Evolutionary conservation across 108 stramenopile species (phyloP), one percentile per base, ranked within the genome.

Genomic region (Nitzschia sp.): DNA sequence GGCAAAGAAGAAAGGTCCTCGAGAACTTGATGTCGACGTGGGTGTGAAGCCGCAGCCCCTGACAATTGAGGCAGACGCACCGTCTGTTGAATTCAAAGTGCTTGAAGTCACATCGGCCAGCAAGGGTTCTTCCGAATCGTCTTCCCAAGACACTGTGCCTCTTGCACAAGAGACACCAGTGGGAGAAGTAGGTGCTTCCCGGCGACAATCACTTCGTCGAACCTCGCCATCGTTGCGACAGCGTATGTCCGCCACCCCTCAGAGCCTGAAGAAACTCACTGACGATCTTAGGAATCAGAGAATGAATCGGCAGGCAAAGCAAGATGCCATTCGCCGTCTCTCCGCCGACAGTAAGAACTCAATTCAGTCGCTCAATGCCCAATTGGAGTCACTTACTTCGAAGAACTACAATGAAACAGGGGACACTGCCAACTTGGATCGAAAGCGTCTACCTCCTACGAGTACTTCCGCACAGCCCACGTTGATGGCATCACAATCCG

Each of bases 171-270:
- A 16, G 9, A 55, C 27, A 8, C 50, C 33, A 21, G 2, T 22
- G 35, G 53, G 19, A 27, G 27, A 29, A 1, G 2, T n/a, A 1
- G 30, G n/a, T 21, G 19, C 48, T 21, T 22, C 19, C 4, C 66
- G 34, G 16, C 15, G 34, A 28, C 1, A 6, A 17, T 58, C 56
- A 9, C 27, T 71, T 0, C 58, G 35, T 29, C 23, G 52, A 28
- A 34, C 59, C 16, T 73, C 72, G 15, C 75, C 67, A 26, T 68
- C 67, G 19, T 27, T 74, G 6, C 47, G 73, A 44, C 62, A 65
- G 3, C 30, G 73, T 17, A 56, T 63, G 22, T 59, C 45, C 28
- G 50, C 67, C 13, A 47, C 67, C 3, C 61, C 67, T 19, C 47
- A 36, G 27, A 63, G 64, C 35, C 65, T 74, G 55, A 36, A 32